phyloP scores from a whole-genome alignment of 106 monocot species.

The Alisma plantagoaquatica region DNA sequence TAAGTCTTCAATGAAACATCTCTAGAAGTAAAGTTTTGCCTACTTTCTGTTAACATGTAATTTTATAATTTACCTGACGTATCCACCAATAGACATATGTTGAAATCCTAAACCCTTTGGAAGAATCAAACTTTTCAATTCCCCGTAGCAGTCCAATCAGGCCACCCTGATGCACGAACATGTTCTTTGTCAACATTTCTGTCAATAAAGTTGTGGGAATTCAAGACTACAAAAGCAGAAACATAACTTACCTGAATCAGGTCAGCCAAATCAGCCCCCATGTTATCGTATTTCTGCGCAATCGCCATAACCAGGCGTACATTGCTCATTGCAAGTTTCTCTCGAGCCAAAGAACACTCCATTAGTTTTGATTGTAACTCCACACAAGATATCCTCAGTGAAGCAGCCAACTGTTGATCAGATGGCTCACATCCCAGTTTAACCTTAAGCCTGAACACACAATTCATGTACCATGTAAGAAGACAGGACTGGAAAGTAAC shows the following conservation, averaged over 20 bases:
- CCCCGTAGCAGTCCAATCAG: conserved; percentile 86
- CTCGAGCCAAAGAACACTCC: conserved; percentile 80
- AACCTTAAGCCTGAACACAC: conserved; percentile 65
- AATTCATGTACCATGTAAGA: no score
- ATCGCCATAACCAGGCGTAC: conserved; percentile 89
- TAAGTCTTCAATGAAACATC: not conserved
- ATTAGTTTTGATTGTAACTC: conserved; percentile 49
- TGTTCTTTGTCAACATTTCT: not conserved
- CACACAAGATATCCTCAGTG: conserved; percentile 43
- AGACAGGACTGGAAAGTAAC: no score
- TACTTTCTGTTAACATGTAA: not conserved
- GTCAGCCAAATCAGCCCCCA: conserved; percentile 88
- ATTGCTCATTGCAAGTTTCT: conserved; percentile 84
- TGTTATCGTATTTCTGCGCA: conserved; percentile 87
- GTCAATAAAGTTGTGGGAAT: not conserved
- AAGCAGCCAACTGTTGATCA: conserved; percentile 64
- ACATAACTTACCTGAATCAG: conserved; percentile 61
- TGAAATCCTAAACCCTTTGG: conserved; percentile 85
- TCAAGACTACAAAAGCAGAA: not conserved
- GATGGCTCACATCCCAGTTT: conserved; percentile 76
- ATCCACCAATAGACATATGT: conserved; percentile 99
- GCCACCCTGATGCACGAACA: conserved; percentile 47
- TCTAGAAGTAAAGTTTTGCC: no score
- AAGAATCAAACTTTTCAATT: conserved; percentile 95
- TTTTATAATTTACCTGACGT: conserved; percentile 49